Base-by-base conservation (phyloP, 257 asterid genomes). In the Leonotis leonurus region DNA sequence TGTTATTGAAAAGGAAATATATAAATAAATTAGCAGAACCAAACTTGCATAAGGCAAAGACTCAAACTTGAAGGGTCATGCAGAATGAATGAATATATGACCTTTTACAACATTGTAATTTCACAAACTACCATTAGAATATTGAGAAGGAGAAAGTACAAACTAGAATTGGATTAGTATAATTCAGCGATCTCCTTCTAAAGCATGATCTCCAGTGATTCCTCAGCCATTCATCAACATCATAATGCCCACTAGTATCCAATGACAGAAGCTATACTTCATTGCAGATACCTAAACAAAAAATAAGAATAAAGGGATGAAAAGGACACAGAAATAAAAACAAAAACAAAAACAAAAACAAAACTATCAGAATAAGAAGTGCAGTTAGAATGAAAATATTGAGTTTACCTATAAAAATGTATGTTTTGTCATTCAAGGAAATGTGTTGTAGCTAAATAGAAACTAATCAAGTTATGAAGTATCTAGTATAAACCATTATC, bases 221-320 rank as follows among this genome's bases (percentile, higher is more conserved):
- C 60, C 50, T 48, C 44, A 10, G 39, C 48, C 54, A 64, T 57
- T 32, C 64, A 26, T 62, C 63, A 40, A 32, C 18, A 26, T 49
- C 27, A 44, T 20, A 49, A 43, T 52, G 51, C 63, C 10, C 36
- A 54, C 26, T 12, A 29, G 59, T n/a, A 35, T 43, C 49, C 66
- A 44, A 36, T 27, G 40, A 37, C 29, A n/a, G 37, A 16, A 63
- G 65, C 70, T 44, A 20, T 14, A 29, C 64, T 30, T 74, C 65
- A 69, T 0, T 60, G 71, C 43, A 70, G 64, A 48, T 70, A 58
- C 73, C 76, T 70, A 44, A 48, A 46, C 45, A 27, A 14, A 52
- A 6, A 14, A 22, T n/a, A 11, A 8, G 4, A 16, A 9, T 8
- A 58, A 7, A 39, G 5, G 10, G 55, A 21, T 5, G 32, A 3